Percentiles rank a stretch among this genome's conserved stretches.
Conservation (phyloP, 2,329 filamentous ascomycete species). For the Tothia fuscella region DNA sequence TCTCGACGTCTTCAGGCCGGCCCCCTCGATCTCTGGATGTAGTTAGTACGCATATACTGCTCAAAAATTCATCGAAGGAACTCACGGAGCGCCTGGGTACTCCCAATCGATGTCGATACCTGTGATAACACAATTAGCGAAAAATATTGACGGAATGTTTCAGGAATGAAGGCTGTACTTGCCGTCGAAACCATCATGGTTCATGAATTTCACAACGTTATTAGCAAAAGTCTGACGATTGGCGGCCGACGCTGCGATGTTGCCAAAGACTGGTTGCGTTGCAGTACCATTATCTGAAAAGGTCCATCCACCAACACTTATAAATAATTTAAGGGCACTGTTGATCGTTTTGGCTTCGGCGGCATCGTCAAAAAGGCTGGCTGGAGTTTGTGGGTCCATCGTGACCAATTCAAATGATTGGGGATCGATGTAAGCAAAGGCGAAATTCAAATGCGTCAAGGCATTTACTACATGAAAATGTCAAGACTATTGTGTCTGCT, state of each 20-base stretch:
- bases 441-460: constrained; percentile 19
- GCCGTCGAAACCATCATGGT: constrained; percentile 32
- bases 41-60: too few species aligned
- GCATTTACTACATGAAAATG: too few species aligned
- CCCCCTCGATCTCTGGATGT: constrained; percentile 17
- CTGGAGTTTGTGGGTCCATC: constrained; percentile 15
- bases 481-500: too few species aligned
- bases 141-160: too few species aligned
- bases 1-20: constrained; percentile 17
- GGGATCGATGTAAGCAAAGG: constrained; percentile 15
- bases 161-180: too few species aligned
- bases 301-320: constrained; percentile 14
- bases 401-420: constrained; percentile 15
- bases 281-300: constrained; percentile 26
- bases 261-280: constrained; percentile 20
- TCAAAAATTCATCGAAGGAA: constrained; percentile 13
- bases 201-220: constrained; percentile 28
- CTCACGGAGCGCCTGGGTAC: constrained; percentile 16
- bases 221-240: constrained; percentile 27
- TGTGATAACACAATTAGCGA: too few species aligned
- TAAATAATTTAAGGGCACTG: constrained; percentile 23
- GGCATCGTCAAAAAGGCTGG: constrained; percentile 19
- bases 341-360: constrained; percentile 21
- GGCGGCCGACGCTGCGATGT: constrained; percentile 20
- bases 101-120: constrained; percentile 39